Base-by-base conservation (phyloP, 2,329 filamentous ascomycete species). In the Hypocrella siamensis region DNA sequence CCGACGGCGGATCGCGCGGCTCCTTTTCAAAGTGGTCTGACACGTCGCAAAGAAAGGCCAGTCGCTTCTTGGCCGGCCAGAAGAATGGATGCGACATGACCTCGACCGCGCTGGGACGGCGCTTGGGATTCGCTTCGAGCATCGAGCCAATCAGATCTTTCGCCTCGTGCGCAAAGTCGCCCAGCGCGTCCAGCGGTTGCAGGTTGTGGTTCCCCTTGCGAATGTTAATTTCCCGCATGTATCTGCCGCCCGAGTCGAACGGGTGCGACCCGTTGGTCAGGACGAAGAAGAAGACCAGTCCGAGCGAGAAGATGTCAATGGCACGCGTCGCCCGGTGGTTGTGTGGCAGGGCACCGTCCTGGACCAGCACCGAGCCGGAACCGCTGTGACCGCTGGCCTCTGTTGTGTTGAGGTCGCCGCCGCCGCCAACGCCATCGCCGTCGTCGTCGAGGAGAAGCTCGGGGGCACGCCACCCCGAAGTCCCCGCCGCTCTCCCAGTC, bases 211-310 rank as follows among this genome's bases (percentile, higher is more conserved):
- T 76, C 40, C 83, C 82, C 52, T 93, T 92, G 46, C 93, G 85
- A 46, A 98, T 96, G 54, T 98, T 96, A 45, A 92, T 81, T 56
- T 98, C 90, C 32, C 90, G 75, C 73, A 93, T 92, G 62, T 90
- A 96, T 31, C 84, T 76, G 48, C 90, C 85, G 34, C 90, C 86
- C 39, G 85, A 86, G 49, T 94, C 88, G 46, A 92, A 98, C 0
- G 90, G 90, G 52, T 98, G 90, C 2, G 70, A 73, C 12, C 90
- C 90, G 39, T 85, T 81, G 2, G 88, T 94, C 37, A 98, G 66
- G n/a, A 96, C 86, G 52, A 94, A 98, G 59, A 86, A 96, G 62
- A 94, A 98, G n/a, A 98, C 85, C 32, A 93, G 79, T 2, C 90
- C 90, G 22, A 98, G 69, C 0, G 86, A 93, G 59, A 98, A 98